A percentile compares a stretch with the other conserved stretches of the same genome.
Conservation (phyloP, 2,329 filamentous ascomycete genomes). For the Cyphellophora attinorum region DNA sequence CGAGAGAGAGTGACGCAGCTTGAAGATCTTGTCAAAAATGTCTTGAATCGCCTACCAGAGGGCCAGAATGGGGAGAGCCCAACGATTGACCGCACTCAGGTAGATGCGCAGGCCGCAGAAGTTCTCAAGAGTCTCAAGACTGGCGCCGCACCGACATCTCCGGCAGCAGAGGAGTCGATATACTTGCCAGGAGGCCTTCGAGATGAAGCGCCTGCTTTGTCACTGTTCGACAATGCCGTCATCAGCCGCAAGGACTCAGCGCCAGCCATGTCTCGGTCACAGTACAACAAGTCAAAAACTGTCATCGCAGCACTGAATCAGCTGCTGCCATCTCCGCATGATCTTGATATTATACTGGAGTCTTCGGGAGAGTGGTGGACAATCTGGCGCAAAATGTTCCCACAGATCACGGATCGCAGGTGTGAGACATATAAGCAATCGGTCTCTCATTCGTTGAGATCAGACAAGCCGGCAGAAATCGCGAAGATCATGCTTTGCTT, state of each 20-base stretch:
- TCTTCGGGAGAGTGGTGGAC: constrained; percentile 22
- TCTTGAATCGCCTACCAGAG: constrained; percentile 23
- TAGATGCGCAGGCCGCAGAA: constrained; percentile 19
- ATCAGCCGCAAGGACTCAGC: constrained; percentile 23
- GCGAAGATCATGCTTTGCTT: constrained; percentile 36
- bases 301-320: constrained; percentile 21
- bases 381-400: constrained; percentile 25
- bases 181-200: constrained; percentile 20
- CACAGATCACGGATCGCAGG: constrained; percentile 21
- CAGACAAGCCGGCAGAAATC: constrained; percentile 27
- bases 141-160: constrained; percentile 5
- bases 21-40: constrained; percentile 26
- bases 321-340: constrained; percentile 24
- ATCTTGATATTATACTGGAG: constrained; percentile 24
- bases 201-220: constrained; percentile 26
- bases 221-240: constrained; percentile 29
- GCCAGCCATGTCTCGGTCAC: constrained; percentile 17
- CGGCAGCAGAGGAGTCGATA: constrained; percentile 11
- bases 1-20: constrained; percentile 28
- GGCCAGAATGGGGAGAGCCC: constrained; percentile 1
- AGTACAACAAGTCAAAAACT: constrained; percentile 19
- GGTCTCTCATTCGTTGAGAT: constrained; percentile 26
- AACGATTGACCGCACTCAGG: constrained; percentile 9
- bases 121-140: constrained; percentile 19
- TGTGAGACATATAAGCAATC: constrained; percentile 23